Base-by-base conservation (phyloP, 1,139 yeast species). In the Scheffersomyces titani region DNA sequence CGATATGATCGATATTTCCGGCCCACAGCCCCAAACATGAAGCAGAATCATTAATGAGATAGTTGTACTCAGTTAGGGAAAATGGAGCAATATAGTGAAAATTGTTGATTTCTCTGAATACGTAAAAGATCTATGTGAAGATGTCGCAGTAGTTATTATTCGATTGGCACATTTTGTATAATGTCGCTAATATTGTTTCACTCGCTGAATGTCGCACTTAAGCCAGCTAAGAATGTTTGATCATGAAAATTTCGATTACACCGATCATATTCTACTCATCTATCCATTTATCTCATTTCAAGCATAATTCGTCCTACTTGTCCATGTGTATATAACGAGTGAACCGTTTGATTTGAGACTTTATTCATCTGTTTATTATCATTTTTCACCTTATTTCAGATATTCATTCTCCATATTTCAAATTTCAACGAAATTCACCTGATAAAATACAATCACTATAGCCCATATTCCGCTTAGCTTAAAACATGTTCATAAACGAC, bases 21-120 rank as follows among this genome's bases (percentile, higher is more conserved):
- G 9, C 5, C 24, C 22, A 11, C 24, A 46, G 21, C 90, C 90
- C 90, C 90, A 87, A 5, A 85, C 80, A 63, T 86, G 88, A 51
- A 87, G 68, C 49, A 6, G 49, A 7, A 46, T 20, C 49, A 46
- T 46, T 19, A 13, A 16, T 19, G 20, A 6, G 16, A 46, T 7
- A 46, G 20, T 6, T 19, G n/a, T 13, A 46, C n/a, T 5, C 11
- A 46, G 24, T 22, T 16, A 3, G n/a, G 49, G 7, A 19, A 3
- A 20, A 19, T 5, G 48, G 13, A 30, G 11, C 40, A 30, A 16
- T 3, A 9, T 9, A 30, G 16, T 6, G n/a, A 7, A 30, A 30
- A 24, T 5, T 7, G 13, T 24, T 7, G 6, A 24, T 24, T 4
- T 30, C 6, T 11, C 13, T 11, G 16, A 30, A 30, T 30, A 11